Evolutionary conservation across 805 yeast species (phyloP).

Genomic region (Starmera quercuum): DNA sequence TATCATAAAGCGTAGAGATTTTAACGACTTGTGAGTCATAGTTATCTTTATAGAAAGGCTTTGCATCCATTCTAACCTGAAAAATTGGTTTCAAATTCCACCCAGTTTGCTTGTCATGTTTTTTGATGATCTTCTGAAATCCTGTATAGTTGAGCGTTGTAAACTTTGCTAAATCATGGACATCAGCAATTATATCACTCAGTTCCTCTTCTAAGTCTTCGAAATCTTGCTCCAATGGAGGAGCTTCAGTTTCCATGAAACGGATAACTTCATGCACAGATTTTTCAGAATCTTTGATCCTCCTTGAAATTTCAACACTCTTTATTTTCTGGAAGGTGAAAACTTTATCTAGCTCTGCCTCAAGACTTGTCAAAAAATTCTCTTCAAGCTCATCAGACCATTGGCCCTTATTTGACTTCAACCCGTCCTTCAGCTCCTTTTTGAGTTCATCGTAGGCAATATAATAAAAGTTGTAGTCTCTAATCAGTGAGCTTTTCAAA

Average conservation of each 20-base stretch:
- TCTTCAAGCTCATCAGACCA: conserved; percentile 85
- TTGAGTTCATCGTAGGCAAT: conserved; percentile 88
- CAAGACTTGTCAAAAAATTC: conserved; percentile 65
- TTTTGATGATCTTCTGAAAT: conserved; percentile 91
- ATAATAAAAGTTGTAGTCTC: conserved; percentile 86
- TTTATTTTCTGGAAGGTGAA: conserved; percentile 86
- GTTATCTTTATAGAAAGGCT: conserved; percentile 94
- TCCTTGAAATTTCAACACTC: conserved; percentile 73
- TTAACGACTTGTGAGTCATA: conserved; percentile 85
- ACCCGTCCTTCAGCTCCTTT: conserved; percentile 64
- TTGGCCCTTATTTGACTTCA: conserved; percentile 42
- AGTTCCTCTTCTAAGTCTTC: conserved; percentile 70
- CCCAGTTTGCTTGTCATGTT: conserved; percentile 87
- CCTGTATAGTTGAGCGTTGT: conserved; percentile 93
- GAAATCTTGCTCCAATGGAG: conserved; percentile 59
- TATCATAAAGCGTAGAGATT: conserved; percentile 80
- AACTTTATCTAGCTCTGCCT: conserved; percentile 85
- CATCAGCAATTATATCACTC: conserved; percentile 90
- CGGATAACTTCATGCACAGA: conserved; percentile 62
- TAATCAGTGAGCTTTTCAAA: conserved; percentile 78
- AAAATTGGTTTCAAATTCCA: conserved; percentile 84
- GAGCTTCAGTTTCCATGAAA: conserved; percentile 39
- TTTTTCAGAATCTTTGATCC: conserved; percentile 76
- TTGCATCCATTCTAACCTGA: conserved; percentile 85
- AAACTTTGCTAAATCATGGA: conserved; percentile 92